Evolutionary conservation across 1,284 basidiomycete genomes (phyloP).

Genomic region (Mycena citricolor): DNA sequence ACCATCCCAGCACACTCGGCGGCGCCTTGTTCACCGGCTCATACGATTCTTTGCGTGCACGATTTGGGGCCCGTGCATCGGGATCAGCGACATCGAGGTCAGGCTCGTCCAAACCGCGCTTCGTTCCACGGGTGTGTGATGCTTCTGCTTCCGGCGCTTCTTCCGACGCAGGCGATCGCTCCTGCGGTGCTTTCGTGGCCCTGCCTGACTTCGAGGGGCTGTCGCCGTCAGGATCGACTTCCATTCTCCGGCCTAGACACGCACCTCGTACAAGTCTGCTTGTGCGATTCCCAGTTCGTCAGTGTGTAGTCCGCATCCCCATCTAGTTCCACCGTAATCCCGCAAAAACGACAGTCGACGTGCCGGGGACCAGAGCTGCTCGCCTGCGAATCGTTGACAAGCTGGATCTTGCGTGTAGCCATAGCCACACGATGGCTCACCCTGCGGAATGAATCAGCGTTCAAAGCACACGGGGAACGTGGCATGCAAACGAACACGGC

Average conservation of each 20-base stretch:
- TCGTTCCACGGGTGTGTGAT: slow-evolving; percentile 35
- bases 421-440: slow-evolving; percentile 57
- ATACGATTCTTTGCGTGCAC: slow-evolving; percentile 49
- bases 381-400: slow-evolving; percentile 62
- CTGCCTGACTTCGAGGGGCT: slow-evolving; percentile 11
- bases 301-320: slow-evolving; percentile 56
- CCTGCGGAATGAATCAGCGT: slow-evolving; percentile 29
- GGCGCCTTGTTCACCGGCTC: slow-evolving; percentile 41
- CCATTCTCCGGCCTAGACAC: slow-evolving; percentile 24
- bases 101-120: slow-evolving; percentile 46
- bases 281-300: slow-evolving; percentile 60
- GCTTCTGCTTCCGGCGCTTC: slow-evolving; percentile 37
- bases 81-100: slow-evolving; percentile 35
- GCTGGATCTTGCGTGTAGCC: slow-evolving; percentile 54
- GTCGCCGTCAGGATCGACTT: slow-evolving; percentile 12
- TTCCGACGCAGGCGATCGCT: slow-evolving; percentile 31
- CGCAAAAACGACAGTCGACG: slow-evolving; percentile 55
- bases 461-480: slow-evolving; percentile 4
- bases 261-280: slow-evolving; percentile 47
- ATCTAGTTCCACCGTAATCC: slow-evolving; percentile 39
- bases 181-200: slow-evolving; percentile 4
- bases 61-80: slow-evolving; percentile 44
- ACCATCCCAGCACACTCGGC: slow-evolving; percentile 52
- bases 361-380: slow-evolving; percentile 42
- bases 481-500: slow-evolving; percentile 35